phyloP scores from a whole-genome alignment of 2,329 filamentous ascomycete species.

The Gnomoniopsis smithogilvyi region DNA sequence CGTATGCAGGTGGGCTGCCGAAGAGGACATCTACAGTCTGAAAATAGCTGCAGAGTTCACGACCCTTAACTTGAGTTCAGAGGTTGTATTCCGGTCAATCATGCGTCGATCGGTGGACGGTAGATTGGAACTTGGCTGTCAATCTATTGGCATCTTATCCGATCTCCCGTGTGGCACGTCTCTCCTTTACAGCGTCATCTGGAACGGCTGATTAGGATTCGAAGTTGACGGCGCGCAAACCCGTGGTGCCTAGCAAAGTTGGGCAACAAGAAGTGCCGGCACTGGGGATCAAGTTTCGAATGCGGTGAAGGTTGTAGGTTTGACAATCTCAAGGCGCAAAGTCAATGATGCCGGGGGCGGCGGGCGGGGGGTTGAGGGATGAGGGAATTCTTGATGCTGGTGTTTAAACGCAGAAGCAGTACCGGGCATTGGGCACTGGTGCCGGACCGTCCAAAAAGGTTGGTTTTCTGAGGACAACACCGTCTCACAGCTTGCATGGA shows the following conservation, averaged over 20 bases:
- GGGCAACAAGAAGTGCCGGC: background rate
- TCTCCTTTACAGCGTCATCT: background rate
- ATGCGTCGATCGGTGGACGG: background rate
- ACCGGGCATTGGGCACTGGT: too few species aligned
- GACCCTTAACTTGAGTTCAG: background rate
- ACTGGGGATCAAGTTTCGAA: background rate
- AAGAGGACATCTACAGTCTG: slow-evolving; percentile 5
- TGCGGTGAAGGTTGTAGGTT: background rate
- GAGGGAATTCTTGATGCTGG: background rate
- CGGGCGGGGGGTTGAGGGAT: too few species aligned
- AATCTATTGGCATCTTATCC: background rate
- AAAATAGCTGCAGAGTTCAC: slow-evolving; percentile 4
- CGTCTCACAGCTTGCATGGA: slow-evolving; percentile 12
- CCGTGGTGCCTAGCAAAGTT: background rate
- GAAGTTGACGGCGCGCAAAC: background rate
- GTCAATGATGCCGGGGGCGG: background rate
- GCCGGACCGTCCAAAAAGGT: too few species aligned
- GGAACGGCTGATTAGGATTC: background rate
- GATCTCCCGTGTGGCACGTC: background rate
- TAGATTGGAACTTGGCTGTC: background rate
- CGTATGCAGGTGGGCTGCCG: slow-evolving; percentile 8
- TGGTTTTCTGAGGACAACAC: too few species aligned
- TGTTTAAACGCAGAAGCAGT: too few species aligned
- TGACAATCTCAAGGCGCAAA: background rate
- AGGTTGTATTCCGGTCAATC: slow-evolving; percentile 16